Conservation (phyloP, 208 protist genomes). For the Blastocrithidia nonstop region DNA sequence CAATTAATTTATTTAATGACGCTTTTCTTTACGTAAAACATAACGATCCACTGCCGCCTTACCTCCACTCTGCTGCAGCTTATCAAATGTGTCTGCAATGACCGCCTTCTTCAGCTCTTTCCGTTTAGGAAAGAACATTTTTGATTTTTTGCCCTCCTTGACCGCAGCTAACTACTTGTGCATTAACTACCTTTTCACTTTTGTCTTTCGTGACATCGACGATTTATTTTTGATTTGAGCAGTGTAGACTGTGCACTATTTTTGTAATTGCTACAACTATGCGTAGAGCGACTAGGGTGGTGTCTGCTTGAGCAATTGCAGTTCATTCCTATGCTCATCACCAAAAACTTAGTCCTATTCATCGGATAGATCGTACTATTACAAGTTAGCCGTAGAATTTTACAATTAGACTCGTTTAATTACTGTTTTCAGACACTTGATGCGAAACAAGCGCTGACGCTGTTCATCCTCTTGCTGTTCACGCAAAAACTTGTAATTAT, state of each 20-base stretch:
- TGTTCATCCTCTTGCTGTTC: constrained; percentile 64
- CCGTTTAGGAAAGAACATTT: constrained; percentile 69
- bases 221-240: constrained; percentile 19
- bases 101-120: constrained; percentile 53
- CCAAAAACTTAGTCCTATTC: constrained; percentile 62
- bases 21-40: constrained; percentile 28
- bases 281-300: constrained; percentile 22
- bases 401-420: constrained; percentile 56
- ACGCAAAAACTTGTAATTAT: constrained; percentile 68
- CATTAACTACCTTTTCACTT: constrained; percentile 33
- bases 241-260: constrained; percentile 45
- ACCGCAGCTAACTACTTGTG: constrained; percentile 59
- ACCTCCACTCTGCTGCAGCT: constrained; percentile 50
- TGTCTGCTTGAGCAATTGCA: constrained; percentile 31
- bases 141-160: constrained; percentile 44
- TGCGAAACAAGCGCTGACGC: constrained; percentile 35
- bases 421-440: constrained; percentile 45
- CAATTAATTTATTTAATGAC: constrained; percentile 2
- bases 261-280: constrained; percentile 54
- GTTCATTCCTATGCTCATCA: constrained; percentile 43
- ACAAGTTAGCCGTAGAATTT: constrained; percentile 39
- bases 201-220: constrained; percentile 17
- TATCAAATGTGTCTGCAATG: constrained; percentile 52
- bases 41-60: constrained; percentile 74
- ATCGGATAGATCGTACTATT: constrained; percentile 74